Evolutionary conservation across 257 asterid genomes (phyloP).

Genomic region (Schizonepeta tenuifolia): DNA sequence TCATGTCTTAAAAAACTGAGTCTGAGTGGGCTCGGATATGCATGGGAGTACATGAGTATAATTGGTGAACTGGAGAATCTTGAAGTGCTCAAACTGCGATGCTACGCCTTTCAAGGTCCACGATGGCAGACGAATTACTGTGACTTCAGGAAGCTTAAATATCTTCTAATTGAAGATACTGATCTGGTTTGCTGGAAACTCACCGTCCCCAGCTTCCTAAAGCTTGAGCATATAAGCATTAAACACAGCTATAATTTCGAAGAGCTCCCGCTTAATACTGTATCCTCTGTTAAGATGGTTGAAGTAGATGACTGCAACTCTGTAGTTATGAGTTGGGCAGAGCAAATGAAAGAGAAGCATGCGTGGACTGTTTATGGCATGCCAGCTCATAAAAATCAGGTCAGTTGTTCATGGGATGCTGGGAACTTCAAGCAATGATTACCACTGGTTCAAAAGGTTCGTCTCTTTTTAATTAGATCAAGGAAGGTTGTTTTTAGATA

Average conservation of each 20-base stretch:
- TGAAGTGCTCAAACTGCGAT: conserved; percentile 20
- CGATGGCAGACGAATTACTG: not conserved
- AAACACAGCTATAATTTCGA: conserved; percentile 8
- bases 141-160: not conserved
- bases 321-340: not conserved
- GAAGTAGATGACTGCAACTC: not conserved
- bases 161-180: conserved; percentile 23
- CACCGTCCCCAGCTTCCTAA: not conserved
- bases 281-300: not conserved
- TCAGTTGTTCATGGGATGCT: conserved; percentile 12
- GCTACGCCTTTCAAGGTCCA: conserved; percentile 23
- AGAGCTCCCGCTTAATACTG: conserved; percentile 4
- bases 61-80: not conserved
- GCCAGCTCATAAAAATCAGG: not conserved
- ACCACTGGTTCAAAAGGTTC: not conserved
- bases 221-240: not conserved
- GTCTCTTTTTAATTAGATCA: not conserved
- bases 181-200: conserved; percentile 18
- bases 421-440: not conserved
- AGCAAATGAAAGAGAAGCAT: not conserved
- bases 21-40: conserved; percentile 22
- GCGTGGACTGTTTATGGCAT: not conserved
- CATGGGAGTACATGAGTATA: conserved; percentile 7
- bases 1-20: not conserved
- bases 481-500: no score